These are phyloP conservation scores for Lolium perenne DNA, from an alignment of 176 grass and related monocot species.

Conservation along the genomic window DNA sequence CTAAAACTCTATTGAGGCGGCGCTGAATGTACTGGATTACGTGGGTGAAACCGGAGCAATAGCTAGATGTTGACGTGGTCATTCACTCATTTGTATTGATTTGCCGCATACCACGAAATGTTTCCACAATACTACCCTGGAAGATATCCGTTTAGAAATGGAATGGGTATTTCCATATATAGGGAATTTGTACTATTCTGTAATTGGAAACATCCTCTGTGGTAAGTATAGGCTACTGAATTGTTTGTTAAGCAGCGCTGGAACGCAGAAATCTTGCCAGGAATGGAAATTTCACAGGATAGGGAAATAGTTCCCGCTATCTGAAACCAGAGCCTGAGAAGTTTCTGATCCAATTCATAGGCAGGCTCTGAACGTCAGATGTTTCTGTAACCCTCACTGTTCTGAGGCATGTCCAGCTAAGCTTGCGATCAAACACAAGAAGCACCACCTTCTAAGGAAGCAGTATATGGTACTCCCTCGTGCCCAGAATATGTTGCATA, in stretches of 20 bases:
- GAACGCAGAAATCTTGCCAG: neutral
- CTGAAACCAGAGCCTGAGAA: neutral
- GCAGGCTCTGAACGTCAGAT: too few species aligned
- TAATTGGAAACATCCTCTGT: neutral
- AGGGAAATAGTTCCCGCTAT: neutral
- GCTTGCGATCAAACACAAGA: too few species aligned
- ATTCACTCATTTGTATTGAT: neutral
- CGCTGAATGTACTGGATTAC: neutral
- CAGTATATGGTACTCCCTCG: too few species aligned
- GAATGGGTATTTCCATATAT: neutral
- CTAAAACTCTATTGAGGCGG: neutral
- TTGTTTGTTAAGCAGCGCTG: neutral
- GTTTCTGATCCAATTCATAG: neutral
- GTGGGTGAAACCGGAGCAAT: neutral
- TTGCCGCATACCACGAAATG: neutral
- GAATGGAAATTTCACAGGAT: neutral
- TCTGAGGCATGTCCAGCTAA: too few species aligned
- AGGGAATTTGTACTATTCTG: slow-evolving; percentile 1
- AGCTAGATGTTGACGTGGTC: neutral
- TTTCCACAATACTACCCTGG: neutral
- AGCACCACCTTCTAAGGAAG: too few species aligned
- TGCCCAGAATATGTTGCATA: too few species aligned
- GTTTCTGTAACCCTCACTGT: too few species aligned
- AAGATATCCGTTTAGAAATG: neutral
- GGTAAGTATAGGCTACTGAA: neutral